Conservation (phyloP, 83 land plant genomes). For the Thuja plicata region DNA sequence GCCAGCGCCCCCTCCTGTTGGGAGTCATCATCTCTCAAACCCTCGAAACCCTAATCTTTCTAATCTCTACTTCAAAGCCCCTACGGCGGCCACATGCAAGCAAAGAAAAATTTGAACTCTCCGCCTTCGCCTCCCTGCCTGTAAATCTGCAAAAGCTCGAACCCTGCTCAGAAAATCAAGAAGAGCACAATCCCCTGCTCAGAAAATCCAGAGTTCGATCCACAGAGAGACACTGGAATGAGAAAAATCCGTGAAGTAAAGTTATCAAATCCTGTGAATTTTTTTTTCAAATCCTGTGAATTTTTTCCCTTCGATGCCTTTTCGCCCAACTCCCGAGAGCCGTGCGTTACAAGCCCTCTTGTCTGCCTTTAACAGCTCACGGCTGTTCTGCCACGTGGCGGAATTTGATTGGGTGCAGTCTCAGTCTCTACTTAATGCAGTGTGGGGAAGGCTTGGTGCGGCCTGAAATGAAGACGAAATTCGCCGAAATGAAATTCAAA, state of each 20-base stretch:
- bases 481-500: constrained; percentile 1
- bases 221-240: not conserved
- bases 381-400: not conserved
- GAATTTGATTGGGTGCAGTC: not conserved
- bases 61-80: not conserved
- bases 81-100: not conserved
- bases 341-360: not conserved
- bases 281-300: not conserved
- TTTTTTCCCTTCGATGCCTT: not conserved
- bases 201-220: not conserved
- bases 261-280: not conserved
- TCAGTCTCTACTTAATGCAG: not conserved
- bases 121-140: not conserved
- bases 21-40: constrained; percentile 53
- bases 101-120: not conserved
- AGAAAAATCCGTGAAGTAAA: not conserved
- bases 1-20: constrained; percentile 38
- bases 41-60: not conserved
- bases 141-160: not conserved
- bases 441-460: not conserved
- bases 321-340: not conserved
- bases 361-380: not conserved
- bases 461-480: not conserved
- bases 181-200: not conserved
- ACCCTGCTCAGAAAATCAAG: not conserved